Evolutionary conservation across 176 grass and related monocot genomes (phyloP).

Genomic region (Triticum turgidum): DNA sequence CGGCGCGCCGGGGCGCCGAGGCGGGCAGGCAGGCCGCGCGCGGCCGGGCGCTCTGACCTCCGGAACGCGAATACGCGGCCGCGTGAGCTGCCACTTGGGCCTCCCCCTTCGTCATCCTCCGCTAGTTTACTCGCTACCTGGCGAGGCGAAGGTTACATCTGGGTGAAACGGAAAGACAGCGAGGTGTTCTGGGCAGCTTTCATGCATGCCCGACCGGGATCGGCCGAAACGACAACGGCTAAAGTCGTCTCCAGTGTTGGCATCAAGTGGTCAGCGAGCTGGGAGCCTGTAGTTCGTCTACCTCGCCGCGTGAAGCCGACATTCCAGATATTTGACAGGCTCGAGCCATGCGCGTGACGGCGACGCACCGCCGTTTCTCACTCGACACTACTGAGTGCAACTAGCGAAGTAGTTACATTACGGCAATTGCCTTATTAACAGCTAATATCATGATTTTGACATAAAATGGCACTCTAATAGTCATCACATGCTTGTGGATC

Average conservation of each 20-base stretch:
- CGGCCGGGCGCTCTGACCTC: not conserved
- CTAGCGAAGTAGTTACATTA: too few relatives aligned
- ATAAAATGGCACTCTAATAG: too few relatives aligned
- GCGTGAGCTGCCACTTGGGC: conserved; percentile 10
- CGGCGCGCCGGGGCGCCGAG: not conserved
- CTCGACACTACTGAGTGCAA: too few relatives aligned
- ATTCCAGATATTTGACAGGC: conserved; percentile 1
- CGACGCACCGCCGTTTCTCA: too few relatives aligned
- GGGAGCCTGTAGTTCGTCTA: not conserved
- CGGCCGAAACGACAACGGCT: not conserved
- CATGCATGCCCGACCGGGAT: not conserved
- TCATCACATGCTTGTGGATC: too few relatives aligned
- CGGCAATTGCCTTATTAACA: too few relatives aligned
- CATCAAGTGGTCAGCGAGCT: not conserved
- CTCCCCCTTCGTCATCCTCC: not conserved
- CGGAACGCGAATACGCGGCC: conserved; percentile 13
- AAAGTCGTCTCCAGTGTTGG: not conserved
- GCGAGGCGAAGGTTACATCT: not conserved
- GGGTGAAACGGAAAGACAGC: not conserved
- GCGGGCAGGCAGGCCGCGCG: not conserved
- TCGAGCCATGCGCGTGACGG: not conserved
- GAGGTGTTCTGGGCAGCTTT: not conserved
- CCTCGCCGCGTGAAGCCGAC: not conserved
- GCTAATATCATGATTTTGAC: too few relatives aligned
- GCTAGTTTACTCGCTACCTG: not conserved